Evolutionary conservation across 495 filamentous ascomycete genomes (phyloP), one percentile per base, ranked within the genome.

Genomic region (Entonaema liquescens): DNA sequence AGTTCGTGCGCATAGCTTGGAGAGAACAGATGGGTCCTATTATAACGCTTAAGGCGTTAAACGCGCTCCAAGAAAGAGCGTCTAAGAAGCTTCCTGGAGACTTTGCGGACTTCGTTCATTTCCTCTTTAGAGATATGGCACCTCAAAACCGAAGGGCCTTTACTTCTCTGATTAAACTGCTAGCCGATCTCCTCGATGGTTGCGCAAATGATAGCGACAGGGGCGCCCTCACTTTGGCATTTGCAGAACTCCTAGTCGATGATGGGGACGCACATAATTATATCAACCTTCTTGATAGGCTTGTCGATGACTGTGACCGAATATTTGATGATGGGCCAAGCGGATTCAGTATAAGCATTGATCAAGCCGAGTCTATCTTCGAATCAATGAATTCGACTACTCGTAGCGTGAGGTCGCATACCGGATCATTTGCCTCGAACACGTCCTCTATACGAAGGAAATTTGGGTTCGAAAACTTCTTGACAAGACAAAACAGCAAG

Each of bases 101-200:
- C 61, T 99, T 98, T 80, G 90, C 93, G 47, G 91, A 95, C 57
- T 92, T 90, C 71, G 95, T 98, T 76, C 89, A 88, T 59, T 89
- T 83, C 59, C 85, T 91, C 13, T 84, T 98, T 70, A 78, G 85
- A 26, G 91, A 97, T 59, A 90, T 95, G 86, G 89, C 92, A 12
- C 95, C 95, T 5, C 95, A 98, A 72, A 99, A 98, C 73, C 90
- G 92, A 70, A 89, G 95, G 62, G 94, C 94, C 3, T 91, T 98
- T 70, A 90, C 90, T 33, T 89, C 89, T 11, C 88, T 96, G 35
- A 88, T 98, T 69, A 93, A 92, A 55, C 85, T 98, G 33, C 86
- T 99, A 25, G 90, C 92, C 2, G 93, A 97, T 72, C 85, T 99
- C 15, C 87, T 98, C 12, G 95, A 97, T 66, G 94, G 92, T n/a